phyloP scores from a whole-genome alignment of 768 basidiomycete species.

The Steccherinum ochraceum region DNA sequence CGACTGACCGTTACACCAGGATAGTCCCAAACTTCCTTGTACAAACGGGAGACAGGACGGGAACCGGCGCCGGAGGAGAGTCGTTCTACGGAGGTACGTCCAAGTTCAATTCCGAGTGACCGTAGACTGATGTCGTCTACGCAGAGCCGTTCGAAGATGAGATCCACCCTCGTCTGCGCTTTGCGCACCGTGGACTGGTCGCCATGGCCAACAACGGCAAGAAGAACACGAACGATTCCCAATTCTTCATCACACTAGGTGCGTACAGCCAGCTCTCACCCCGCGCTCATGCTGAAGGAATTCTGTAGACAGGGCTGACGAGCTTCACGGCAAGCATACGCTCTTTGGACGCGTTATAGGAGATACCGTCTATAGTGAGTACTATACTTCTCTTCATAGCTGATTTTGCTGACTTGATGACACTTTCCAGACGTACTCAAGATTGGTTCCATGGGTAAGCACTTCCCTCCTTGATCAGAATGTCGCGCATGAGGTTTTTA shows the following conservation, averaged over 20 bases:
- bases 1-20: slow-evolving; percentile 27
- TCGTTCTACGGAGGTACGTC: slow-evolving; percentile 84
- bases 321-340: slow-evolving; percentile 91
- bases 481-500: slow-evolving; percentile 5
- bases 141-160: slow-evolving; percentile 94
- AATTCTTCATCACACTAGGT: slow-evolving; percentile 95
- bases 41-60: slow-evolving; percentile 91
- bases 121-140: not conserved
- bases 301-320: slow-evolving; percentile 56
- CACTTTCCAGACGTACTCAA: slow-evolving; percentile 71
- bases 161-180: slow-evolving; percentile 86
- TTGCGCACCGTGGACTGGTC: slow-evolving; percentile 83
- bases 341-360: slow-evolving; percentile 88
- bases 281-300: not conserved
- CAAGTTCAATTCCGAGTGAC: too few relatives aligned
- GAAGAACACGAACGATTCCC: slow-evolving; percentile 88
- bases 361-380: slow-evolving; percentile 83
- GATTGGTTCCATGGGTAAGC: slow-evolving; percentile 82
- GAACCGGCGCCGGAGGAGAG: slow-evolving; percentile 88
- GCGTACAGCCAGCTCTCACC: slow-evolving; percentile 5
- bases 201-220: slow-evolving; percentile 90
- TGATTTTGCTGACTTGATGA: not conserved
- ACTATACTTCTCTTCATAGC: not conserved
- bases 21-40: slow-evolving; percentile 89
- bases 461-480: too few relatives aligned